Percentiles rank a stretch among this genome's conserved stretches.
Evolutionary conservation across 345 rosid species (phyloP).

Genomic region (Rhizophora mangle): DNA sequence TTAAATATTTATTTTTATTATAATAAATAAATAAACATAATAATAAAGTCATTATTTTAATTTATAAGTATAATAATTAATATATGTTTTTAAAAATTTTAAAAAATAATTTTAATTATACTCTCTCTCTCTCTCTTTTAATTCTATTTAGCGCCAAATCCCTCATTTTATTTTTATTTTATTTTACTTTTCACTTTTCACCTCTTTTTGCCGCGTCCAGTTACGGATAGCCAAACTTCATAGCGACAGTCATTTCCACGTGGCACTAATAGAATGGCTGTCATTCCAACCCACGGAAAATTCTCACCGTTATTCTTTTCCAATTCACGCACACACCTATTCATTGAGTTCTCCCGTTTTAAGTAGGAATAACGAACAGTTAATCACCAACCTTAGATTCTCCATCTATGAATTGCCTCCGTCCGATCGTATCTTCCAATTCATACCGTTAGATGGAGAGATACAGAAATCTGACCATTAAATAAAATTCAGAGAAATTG

Average conservation of each 20-base stretch:
- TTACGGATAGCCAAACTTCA: neutral
- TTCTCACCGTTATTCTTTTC: neutral
- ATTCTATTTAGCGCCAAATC: slow-evolving; percentile 31
- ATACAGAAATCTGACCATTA: slow-evolving; percentile 53
- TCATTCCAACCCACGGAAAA: neutral
- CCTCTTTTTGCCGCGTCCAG: neutral
- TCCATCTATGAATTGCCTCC: slow-evolving; percentile 49
- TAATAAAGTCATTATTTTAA: too few relatives aligned
- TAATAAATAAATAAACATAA: too few relatives aligned
- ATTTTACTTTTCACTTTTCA: slow-evolving; percentile 10
- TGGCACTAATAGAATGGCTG: slow-evolving; percentile 5
- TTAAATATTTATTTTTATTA: too few relatives aligned
- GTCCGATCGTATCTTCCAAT: slow-evolving; percentile 39
- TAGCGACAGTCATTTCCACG: slow-evolving; percentile 10
- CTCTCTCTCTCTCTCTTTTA: neutral
- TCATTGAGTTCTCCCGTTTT: too few relatives aligned
- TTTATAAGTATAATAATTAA: too few relatives aligned
- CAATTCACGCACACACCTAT: too few relatives aligned
- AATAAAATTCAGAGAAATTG: slow-evolving; percentile 51
- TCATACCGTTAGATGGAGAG: slow-evolving; percentile 40
- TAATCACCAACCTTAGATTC: slow-evolving; percentile 5
- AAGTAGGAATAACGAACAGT: slow-evolving; percentile 46
- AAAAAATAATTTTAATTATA: neutral
- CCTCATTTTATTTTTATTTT: neutral
- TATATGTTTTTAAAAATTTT: too few relatives aligned